Evolutionary conservation across 352 stramenopile genomes (phyloP).

Genomic region (Phytophthora europaea): DNA sequence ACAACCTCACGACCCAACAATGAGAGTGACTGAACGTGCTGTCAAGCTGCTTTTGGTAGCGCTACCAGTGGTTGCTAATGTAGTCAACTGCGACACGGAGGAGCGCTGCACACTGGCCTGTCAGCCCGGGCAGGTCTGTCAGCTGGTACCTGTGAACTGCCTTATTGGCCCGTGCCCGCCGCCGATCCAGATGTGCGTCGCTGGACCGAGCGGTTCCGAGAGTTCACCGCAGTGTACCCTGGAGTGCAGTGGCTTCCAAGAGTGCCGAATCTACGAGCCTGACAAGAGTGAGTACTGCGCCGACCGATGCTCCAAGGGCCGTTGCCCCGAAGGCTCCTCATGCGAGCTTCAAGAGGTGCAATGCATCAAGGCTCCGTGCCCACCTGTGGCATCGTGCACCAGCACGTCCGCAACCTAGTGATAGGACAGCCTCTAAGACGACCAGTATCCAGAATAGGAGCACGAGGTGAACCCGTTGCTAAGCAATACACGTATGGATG

Average conservation of each 20-base stretch:
- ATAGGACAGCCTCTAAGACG: background rate
- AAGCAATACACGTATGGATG: background rate
- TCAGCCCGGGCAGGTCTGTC: constrained; percentile 4
- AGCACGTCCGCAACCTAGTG: background rate
- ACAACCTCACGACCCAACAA: background rate
- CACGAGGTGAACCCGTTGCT: background rate
- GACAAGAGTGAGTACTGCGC: constrained; percentile 25
- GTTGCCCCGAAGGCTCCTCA: constrained; percentile 8
- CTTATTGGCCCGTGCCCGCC: constrained; percentile 9
- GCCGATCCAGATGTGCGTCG: constrained; percentile 21
- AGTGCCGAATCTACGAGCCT: constrained; percentile 16
- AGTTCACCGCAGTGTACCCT: background rate
- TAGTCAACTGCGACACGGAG: background rate
- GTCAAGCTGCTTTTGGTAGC: background rate
- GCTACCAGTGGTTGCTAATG: constrained; percentile 3
- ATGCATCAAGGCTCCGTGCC: constrained; percentile 24
- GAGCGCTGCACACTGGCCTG: constrained; percentile 19
- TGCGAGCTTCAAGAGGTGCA: constrained; percentile 27
- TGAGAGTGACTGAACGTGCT: background rate
- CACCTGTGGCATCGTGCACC: constrained; percentile 14
- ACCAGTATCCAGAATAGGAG: background rate
- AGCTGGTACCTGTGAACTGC: constrained; percentile 17
- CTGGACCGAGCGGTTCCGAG: constrained; percentile 1
- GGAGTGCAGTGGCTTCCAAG: background rate
- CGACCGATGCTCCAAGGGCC: constrained; percentile 14